Base-by-base conservation (phyloP, 2,329 filamentous ascomycete species). In the Lachnellula willkommii region DNA sequence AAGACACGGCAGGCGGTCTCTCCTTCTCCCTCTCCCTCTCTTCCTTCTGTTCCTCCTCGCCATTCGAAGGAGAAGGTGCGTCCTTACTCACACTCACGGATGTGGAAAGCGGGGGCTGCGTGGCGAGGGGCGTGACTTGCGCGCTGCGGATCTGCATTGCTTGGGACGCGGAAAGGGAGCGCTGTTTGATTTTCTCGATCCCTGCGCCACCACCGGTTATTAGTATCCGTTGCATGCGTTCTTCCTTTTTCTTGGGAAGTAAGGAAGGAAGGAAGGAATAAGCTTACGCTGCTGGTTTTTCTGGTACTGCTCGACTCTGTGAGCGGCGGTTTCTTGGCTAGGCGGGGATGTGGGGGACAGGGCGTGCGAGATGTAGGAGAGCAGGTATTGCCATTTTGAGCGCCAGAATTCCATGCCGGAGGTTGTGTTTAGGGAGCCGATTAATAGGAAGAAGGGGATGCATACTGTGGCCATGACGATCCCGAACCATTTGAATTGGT, bases 401-500 rank as follows among this genome's bases (percentile, higher is more conserved):
- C 58, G 54, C 64, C 64, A 66, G 43, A 67, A 67, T 36, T 60
- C 51, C 65, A 68, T 67, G 1, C 66, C 65, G 9, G 52, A 49
- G 4, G 63, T 66, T 5, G 73, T 76, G 53, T 79, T 77, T 36
- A 79, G 66, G 32, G 77, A 69, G 37, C 75, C 71, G 54, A 79
- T 72, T 22, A 78, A 67, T 24, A 77, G 59, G 64, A 79, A 75
- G 61, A 79, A 79, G 22, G 76, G 77, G 2, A 79, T 71, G 65
- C 77, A 79, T 45, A 79, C 59, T 5, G 60, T 60, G 1, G 52
- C 59, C 59, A 67, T 63, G 2, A 58, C 56, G 15, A 76, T 66
- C 17, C 73, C 67, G 57, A 79, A 79, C 11, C 70, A 69, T 72
- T 74, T 77, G 65, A 79, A 75, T 1, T 69, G 61, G 7, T 72